Evolutionary conservation across 2,329 filamentous ascomycete genomes (phyloP).

Genomic region (Didymella exigua): DNA sequence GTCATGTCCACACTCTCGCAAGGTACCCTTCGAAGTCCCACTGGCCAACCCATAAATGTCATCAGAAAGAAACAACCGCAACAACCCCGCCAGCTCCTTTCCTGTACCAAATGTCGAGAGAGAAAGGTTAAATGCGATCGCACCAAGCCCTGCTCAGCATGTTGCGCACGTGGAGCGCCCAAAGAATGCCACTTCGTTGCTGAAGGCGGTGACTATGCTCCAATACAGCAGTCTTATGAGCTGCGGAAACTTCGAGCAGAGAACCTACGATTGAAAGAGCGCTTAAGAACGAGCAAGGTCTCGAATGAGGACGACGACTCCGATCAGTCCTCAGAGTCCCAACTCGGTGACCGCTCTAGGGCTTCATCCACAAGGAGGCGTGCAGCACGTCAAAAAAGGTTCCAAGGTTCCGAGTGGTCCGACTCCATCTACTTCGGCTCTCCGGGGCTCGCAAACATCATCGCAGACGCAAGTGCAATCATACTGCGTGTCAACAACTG

Average conservation of each 20-base stretch:
- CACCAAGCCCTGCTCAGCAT: slow-evolving; percentile 57
- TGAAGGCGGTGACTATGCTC: slow-evolving; percentile 54
- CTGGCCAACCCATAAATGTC: slow-evolving; percentile 19
- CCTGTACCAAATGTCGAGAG: slow-evolving; percentile 57
- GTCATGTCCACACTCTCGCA: slow-evolving; percentile 24
- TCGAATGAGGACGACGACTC: slow-evolving; percentile 49
- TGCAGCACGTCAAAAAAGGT: slow-evolving; percentile 42
- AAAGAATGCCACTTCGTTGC: slow-evolving; percentile 56
- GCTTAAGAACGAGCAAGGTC: slow-evolving; percentile 43
- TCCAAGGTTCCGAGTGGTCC: slow-evolving; percentile 48
- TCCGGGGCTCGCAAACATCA: slow-evolving; percentile 55
- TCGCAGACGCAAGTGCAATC: slow-evolving; percentile 50
- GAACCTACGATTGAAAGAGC: slow-evolving; percentile 53
- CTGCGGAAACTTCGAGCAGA: slow-evolving; percentile 54
- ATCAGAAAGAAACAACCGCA: slow-evolving; percentile 46
- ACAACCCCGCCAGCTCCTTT: slow-evolving; percentile 53
- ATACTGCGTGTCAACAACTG: background rate
- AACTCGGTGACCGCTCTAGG: slow-evolving; percentile 25
- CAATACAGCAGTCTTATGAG: slow-evolving; percentile 56
- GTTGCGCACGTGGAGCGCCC: slow-evolving; percentile 55
- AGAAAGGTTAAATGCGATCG: slow-evolving; percentile 59
- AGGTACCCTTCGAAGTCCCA: slow-evolving; percentile 18
- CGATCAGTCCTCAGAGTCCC: slow-evolving; percentile 32
- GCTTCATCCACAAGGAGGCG: slow-evolving; percentile 33
- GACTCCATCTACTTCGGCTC: slow-evolving; percentile 58